These are phyloP conservation scores for Coemansia erecta DNA, from an alignment of 192 early-diverging fungal genomes.

Conservation along the genomic window DNA sequence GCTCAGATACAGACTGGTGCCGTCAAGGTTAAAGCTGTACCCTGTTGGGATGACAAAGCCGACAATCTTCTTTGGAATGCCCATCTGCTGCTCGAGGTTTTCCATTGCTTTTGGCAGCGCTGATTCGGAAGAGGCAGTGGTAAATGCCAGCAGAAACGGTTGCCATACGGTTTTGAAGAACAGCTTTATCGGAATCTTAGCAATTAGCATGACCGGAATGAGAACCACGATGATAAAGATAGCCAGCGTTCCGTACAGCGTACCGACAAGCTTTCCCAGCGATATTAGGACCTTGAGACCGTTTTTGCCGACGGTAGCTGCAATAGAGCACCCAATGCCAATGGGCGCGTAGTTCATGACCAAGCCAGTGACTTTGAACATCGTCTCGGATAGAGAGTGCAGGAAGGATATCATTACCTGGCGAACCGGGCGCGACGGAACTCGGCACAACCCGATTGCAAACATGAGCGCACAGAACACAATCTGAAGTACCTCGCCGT, in stretches of 20 bases:
- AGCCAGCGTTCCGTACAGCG: conserved; percentile 58
- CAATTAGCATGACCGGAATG: conserved; percentile 58
- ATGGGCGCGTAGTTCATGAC: conserved; percentile 69
- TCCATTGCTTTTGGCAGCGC: conserved; percentile 70
- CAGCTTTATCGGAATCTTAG: conserved; percentile 56
- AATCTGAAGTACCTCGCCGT: conserved; percentile 55
- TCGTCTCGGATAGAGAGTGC: conserved; percentile 56
- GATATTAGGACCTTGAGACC: conserved; percentile 58
- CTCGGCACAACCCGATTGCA: conserved; percentile 55
- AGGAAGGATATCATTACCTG: conserved; percentile 56
- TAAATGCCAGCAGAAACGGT: conserved; percentile 72
- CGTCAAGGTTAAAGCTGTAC: conserved; percentile 78
- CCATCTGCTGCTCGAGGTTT: conserved; percentile 61
- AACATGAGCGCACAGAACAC: conserved; percentile 68
- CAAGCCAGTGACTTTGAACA: conserved; percentile 63
- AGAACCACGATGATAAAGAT: conserved; percentile 60
- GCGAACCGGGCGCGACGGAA: conserved; percentile 31
- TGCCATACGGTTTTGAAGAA: conserved; percentile 55
- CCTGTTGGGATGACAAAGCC: conserved; percentile 69
- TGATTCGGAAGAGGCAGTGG: conserved; percentile 71
- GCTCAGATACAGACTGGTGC: conserved; percentile 71
- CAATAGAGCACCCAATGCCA: conserved; percentile 63
- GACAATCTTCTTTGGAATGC: conserved; percentile 62
- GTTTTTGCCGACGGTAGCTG: conserved; percentile 59
- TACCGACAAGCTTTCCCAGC: conserved; percentile 67